These are phyloP conservation scores for Allomyces javanicus DNA, from an alignment of 192 early-diverging fungal species.

Conservation along the genomic window DNA sequence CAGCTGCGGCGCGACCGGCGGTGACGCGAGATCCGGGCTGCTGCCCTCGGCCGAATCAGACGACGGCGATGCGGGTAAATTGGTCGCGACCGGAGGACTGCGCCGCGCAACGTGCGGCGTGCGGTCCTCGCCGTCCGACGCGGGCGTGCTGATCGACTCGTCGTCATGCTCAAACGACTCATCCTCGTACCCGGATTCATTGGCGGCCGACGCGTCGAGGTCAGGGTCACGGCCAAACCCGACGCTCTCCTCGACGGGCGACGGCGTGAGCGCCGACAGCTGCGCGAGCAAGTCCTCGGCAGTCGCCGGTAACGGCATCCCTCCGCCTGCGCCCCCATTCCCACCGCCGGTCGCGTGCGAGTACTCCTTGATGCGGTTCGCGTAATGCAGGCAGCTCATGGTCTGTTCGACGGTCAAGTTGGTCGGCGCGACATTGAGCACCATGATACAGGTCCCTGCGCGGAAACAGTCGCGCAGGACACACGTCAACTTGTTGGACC, in stretches of 20 bases:
- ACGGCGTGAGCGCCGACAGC: neutral
- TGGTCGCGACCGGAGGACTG: too few species aligned
- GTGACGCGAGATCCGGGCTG: neutral
- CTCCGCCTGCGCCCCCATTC: too few species aligned
- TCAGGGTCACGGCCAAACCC: neutral
- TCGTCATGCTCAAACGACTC: neutral
- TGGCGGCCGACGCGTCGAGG: neutral
- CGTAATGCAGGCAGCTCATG: conserved; percentile 21
- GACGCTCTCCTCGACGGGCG: neutral
- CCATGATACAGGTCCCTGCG: conserved; percentile 9
- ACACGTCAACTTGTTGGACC: conserved; percentile 20
- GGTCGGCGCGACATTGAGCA: conserved; percentile 18
- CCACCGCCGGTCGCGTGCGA: neutral
- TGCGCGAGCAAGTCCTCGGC: neutral
- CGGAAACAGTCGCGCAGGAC: conserved; percentile 22
- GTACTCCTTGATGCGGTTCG: neutral
- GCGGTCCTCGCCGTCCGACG: conserved; percentile 6
- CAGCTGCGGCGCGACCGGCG: neutral
- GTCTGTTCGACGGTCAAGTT: conserved; percentile 15
- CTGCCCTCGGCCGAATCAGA: too few species aligned
- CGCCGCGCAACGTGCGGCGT: conserved; percentile 5
- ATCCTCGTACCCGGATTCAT: neutral
- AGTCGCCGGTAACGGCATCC: too few species aligned
- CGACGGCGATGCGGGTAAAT: too few species aligned
- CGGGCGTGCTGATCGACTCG: neutral